phyloP scores from a whole-genome alignment of 2,329 filamentous ascomycete genomes.

The Beauveria asiatica region DNA sequence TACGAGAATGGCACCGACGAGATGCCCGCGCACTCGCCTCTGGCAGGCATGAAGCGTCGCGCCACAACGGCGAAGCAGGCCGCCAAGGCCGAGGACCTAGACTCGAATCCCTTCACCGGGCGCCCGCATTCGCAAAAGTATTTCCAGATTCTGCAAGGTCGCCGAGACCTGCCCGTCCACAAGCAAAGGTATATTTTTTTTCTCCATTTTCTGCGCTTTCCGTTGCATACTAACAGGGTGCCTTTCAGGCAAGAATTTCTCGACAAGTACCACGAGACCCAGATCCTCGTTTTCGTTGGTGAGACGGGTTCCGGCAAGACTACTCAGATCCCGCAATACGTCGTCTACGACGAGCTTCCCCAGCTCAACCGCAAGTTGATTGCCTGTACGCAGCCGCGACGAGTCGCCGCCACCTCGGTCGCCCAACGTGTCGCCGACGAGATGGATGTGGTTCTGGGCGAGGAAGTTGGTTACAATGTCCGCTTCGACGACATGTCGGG shows the following conservation, averaged over 20 bases:
- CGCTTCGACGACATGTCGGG: constrained; percentile 95
- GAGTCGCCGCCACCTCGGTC: constrained; percentile 97
- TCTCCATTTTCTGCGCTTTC: not conserved
- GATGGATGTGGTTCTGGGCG: constrained; percentile 84
- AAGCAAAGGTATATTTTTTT: constrained; percentile 60
- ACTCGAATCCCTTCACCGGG: constrained; percentile 79
- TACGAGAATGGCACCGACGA: constrained; percentile 22
- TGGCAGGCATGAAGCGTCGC: constrained; percentile 66
- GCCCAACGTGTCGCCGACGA: constrained; percentile 96
- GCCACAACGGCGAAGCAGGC: constrained; percentile 72
- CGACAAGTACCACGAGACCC: constrained; percentile 81
- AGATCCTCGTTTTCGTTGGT: constrained; percentile 97
- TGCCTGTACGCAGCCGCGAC: constrained; percentile 92
- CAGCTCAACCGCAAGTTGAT: constrained; percentile 81
- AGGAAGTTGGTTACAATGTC: constrained; percentile 97
- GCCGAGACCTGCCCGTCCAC: constrained; percentile 83
- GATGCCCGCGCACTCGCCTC: constrained; percentile 34
- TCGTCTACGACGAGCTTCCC: constrained; percentile 92
- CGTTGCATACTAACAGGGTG: not conserved
- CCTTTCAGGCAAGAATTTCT: constrained; percentile 73
- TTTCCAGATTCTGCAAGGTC: constrained; percentile 76
- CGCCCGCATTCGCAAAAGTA: constrained; percentile 71
- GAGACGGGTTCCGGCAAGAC: constrained; percentile 99
- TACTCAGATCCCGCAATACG: constrained; percentile 97
- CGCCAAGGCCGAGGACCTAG: constrained; percentile 65